These are phyloP conservation scores for Cantharellus cinnabarinus DNA, from an alignment of 768 basidiomycete genomes.

Conservation along the genomic window DNA sequence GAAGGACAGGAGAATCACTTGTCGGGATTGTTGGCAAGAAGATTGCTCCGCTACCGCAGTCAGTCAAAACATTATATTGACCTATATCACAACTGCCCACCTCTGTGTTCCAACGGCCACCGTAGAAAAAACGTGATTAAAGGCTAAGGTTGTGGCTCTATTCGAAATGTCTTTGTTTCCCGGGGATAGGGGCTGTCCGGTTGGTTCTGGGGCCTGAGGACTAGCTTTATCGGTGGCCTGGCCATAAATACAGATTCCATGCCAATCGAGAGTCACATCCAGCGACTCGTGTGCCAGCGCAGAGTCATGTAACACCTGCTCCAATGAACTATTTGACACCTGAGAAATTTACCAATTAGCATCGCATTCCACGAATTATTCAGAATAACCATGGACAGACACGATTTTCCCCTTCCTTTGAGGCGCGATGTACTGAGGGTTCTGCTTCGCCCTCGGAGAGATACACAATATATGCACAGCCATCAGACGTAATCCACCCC, in stretches of 20 bases:
- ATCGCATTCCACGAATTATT: not conserved
- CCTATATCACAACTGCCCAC: constrained; percentile 18
- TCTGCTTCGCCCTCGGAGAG: constrained; percentile 25
- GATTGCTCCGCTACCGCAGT: not conserved
- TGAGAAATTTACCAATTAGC: not conserved
- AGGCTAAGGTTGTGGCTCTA: constrained; percentile 24
- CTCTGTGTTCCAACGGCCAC: constrained; percentile 59
- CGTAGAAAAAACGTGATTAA: constrained; percentile 67
- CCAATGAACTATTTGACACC: not conserved
- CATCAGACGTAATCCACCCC: constrained; percentile 73
- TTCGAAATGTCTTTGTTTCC: not conserved
- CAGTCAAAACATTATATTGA: not conserved
- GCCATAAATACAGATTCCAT: constrained; percentile 57
- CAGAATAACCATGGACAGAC: not conserved
- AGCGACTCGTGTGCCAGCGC: not conserved
- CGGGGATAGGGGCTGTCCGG: not conserved
- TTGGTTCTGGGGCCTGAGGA: not conserved
- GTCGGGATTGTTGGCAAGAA: not conserved
- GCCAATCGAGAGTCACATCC: constrained; percentile 24
- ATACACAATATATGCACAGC: constrained; percentile 59
- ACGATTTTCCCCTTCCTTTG: not conserved
- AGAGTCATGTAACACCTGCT: too few species aligned
- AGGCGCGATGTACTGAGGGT: not conserved
- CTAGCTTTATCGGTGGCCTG: not conserved
- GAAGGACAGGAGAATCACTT: not conserved